These are phyloP conservation scores for Psilocybe cubensis DNA, from an alignment of 768 basidiomycete species.

Conservation along the genomic window DNA sequence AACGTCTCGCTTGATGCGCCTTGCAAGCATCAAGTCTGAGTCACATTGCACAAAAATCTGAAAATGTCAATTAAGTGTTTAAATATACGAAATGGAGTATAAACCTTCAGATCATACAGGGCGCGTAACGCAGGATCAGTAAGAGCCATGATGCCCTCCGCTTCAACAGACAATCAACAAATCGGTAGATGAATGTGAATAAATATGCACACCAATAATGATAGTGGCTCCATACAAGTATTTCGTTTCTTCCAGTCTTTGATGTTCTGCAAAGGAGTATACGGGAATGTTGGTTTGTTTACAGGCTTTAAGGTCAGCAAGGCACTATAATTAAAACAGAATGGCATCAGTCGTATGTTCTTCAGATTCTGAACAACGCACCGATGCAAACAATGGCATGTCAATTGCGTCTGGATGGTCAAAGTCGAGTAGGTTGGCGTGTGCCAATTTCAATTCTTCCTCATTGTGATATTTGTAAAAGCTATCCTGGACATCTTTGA, in stretches of 20 bases:
- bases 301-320: constrained; percentile 84
- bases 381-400: constrained; percentile 81
- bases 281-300: constrained; percentile 88
- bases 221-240: constrained; percentile 94
- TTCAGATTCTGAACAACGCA: constrained; percentile 37
- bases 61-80: not conserved
- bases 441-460: constrained; percentile 84
- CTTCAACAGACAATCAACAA: constrained; percentile 32
- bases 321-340: constrained; percentile 54
- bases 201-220: constrained; percentile 64
- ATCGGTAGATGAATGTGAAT: not conserved
- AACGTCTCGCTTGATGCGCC: constrained; percentile 86
- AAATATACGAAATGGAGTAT: not conserved
- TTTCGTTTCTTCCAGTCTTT: constrained; percentile 75
- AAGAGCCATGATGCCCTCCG: constrained; percentile 92
- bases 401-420: constrained; percentile 96
- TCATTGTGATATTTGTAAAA: constrained; percentile 86
- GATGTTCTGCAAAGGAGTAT: constrained; percentile 93
- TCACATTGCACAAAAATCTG: constrained; percentile 93
- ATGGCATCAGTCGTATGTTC: not conserved
- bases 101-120: constrained; percentile 90
- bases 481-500: constrained; percentile 66
- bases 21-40: constrained; percentile 95
- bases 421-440: constrained; percentile 80
- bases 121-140: constrained; percentile 78